A percentile compares a stretch with the other conserved stretches of the same genome.
These are phyloP conservation scores for Trypanosoma rangeli DNA, from an alignment of 208 protist species.

Conservation along the genomic window DNA sequence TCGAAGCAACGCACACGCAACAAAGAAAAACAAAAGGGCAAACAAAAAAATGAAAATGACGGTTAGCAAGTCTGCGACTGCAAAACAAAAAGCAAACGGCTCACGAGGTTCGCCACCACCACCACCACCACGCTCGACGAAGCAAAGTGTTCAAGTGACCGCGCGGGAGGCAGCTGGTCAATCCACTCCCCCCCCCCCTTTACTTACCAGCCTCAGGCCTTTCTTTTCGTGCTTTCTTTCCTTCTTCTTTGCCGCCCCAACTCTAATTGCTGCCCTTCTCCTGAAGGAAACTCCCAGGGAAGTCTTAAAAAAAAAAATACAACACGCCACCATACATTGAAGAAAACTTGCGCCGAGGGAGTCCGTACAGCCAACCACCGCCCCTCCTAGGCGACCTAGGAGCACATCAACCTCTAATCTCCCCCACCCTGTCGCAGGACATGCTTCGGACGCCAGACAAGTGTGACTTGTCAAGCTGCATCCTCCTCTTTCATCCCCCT, in stretches of 20 bases:
- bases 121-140: background rate
- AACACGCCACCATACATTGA: background rate
- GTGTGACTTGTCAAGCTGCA: too few relatives aligned
- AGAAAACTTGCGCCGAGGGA: background rate
- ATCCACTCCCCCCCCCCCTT: background rate
- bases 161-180: background rate
- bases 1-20: conserved; percentile 15
- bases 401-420: too few relatives aligned
- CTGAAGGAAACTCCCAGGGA: background rate
- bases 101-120: background rate
- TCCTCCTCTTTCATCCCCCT: background rate
- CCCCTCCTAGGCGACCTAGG: too few relatives aligned
- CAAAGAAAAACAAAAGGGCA: background rate
- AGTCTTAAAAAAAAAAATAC: conserved; percentile 19
- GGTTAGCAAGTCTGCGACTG: background rate
- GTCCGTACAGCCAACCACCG: too few relatives aligned
- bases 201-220: background rate
- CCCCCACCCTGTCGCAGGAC: too few relatives aligned
- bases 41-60: conserved; percentile 10
- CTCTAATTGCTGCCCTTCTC: background rate
- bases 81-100: conserved; percentile 3
- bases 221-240: background rate
- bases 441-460: too few relatives aligned
- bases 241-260: background rate
- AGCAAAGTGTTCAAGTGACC: background rate